Conservation (phyloP, 1,139 yeast genomes). For the Wickerhamomyces sp. region DNA sequence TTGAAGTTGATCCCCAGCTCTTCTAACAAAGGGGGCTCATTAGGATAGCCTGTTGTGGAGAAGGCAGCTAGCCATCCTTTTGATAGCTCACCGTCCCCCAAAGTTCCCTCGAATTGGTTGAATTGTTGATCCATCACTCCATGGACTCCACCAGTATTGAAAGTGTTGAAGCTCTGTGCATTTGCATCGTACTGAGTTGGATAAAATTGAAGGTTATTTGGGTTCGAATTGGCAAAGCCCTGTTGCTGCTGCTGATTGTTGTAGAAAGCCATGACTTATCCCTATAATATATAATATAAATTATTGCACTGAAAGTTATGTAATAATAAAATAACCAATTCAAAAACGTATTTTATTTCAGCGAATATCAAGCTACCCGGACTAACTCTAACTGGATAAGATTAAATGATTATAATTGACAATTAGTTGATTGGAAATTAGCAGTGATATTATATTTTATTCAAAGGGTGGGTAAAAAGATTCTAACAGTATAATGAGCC, state of each 20-base stretch:
- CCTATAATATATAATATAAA: too few relatives aligned
- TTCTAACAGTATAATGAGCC: too few relatives aligned
- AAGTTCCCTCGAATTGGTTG: slow-evolving; percentile 40
- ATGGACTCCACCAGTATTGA: slow-evolving; percentile 19
- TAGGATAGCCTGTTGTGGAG: slow-evolving; percentile 89
- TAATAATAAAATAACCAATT: too few relatives aligned
- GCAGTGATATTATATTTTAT: too few relatives aligned
- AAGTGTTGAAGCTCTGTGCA: slow-evolving; percentile 5
- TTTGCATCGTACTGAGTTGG: slow-evolving; percentile 26
- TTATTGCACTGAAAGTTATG: too few relatives aligned
- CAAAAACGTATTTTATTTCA: too few relatives aligned
- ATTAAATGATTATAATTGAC: too few relatives aligned
- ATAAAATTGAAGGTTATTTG: slow-evolving; percentile 28
- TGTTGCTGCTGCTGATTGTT: slow-evolving; percentile 8
- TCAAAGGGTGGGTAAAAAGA: too few relatives aligned
- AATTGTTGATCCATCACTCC: slow-evolving; percentile 23
- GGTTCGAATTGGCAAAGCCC: slow-evolving; percentile 3
- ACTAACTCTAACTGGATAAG: too few relatives aligned
- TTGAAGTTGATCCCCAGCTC: slow-evolving; percentile 91
- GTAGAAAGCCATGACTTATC: slow-evolving; percentile 21
- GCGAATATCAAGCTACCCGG: too few relatives aligned
- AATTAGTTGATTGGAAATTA: too few relatives aligned
- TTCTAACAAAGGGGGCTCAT: slow-evolving; percentile 88
- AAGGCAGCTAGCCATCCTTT: slow-evolving; percentile 87
- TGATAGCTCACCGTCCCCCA: slow-evolving; percentile 56